Conservation (phyloP, 176 grass and related monocot species). For the Oryza glaberrima region DNA sequence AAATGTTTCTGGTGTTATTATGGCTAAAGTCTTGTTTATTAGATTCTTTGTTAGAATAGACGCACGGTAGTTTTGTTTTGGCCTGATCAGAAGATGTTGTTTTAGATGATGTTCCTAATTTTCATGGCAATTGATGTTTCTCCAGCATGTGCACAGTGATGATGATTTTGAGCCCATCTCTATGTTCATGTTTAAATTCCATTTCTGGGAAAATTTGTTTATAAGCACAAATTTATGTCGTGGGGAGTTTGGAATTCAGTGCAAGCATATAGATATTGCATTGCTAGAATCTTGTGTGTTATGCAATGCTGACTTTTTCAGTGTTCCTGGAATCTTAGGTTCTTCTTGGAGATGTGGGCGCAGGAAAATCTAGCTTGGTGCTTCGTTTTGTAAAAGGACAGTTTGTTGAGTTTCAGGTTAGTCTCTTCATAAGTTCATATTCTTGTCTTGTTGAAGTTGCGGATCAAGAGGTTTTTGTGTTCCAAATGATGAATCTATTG, state of each 20-base stretch:
- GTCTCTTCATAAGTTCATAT: not conserved
- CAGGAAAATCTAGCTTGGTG: constrained; percentile 95
- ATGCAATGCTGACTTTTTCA: not conserved
- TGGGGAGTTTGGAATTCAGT: not conserved
- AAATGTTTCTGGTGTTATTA: constrained; percentile 8
- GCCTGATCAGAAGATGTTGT: not conserved
- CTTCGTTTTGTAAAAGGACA: constrained; percentile 94
- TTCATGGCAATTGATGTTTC: not conserved
- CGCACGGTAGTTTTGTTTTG: not conserved
- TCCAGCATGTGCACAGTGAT: not conserved
- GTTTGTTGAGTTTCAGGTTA: constrained; percentile 92
- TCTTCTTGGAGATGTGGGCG: constrained; percentile 92
- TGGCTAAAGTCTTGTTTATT: not conserved
- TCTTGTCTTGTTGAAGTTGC: not conserved
- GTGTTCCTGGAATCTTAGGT: constrained; percentile 52
- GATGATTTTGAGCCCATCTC: constrained; percentile 7
- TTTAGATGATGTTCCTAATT: not conserved
- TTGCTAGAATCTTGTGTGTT: not conserved
- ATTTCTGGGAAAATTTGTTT: not conserved
- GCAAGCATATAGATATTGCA: constrained; percentile 10
- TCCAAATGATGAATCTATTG: constrained; percentile 8
- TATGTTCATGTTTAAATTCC: constrained; percentile 8
- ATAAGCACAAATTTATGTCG: not conserved
- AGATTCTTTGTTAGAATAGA: constrained; percentile 5
- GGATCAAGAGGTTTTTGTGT: not conserved